Evolutionary conservation across 169 alveolate species (phyloP).

Genomic region (Eimeria tenella): DNA sequence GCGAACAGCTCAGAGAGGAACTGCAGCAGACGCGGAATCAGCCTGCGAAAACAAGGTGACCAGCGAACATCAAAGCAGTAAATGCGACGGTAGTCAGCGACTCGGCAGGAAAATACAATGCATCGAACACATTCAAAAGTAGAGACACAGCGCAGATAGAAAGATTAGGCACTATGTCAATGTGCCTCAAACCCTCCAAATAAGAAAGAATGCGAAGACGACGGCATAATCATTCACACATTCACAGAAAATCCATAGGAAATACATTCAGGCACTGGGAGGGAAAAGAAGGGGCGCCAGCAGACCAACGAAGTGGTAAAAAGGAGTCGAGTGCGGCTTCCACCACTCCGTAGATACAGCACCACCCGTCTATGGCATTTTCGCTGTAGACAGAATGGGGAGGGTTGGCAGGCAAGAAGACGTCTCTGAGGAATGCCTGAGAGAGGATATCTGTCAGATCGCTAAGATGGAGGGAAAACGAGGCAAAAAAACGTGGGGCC

Average conservation of each 20-base stretch:
- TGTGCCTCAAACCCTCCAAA: too few species aligned
- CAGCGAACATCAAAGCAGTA: not conserved
- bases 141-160: too few species aligned
- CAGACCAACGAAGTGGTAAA: constrained; percentile 59
- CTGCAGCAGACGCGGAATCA: constrained; percentile 68
- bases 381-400: constrained; percentile 72
- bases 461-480: constrained; percentile 70
- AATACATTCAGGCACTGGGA: too few species aligned
- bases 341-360: constrained; percentile 46
- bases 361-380: constrained; percentile 74
- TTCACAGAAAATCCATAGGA: too few species aligned
- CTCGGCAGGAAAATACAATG: too few species aligned
- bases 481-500: constrained; percentile 72
- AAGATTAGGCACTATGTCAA: too few species aligned
- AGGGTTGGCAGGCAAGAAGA: constrained; percentile 67
- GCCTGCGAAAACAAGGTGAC: constrained; percentile 22
- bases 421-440: constrained; percentile 35
- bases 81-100: not conserved
- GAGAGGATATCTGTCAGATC: constrained; percentile 21
- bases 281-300: not conserved
- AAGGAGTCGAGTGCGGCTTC: constrained; percentile 58
- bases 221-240: too few species aligned
- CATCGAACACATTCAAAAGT: too few species aligned
- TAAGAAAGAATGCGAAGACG: too few species aligned
- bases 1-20: constrained; percentile 54